Evolutionary conservation across 441 rosid genomes (phyloP).

Genomic region (Euphorbia schlechtendalii): DNA sequence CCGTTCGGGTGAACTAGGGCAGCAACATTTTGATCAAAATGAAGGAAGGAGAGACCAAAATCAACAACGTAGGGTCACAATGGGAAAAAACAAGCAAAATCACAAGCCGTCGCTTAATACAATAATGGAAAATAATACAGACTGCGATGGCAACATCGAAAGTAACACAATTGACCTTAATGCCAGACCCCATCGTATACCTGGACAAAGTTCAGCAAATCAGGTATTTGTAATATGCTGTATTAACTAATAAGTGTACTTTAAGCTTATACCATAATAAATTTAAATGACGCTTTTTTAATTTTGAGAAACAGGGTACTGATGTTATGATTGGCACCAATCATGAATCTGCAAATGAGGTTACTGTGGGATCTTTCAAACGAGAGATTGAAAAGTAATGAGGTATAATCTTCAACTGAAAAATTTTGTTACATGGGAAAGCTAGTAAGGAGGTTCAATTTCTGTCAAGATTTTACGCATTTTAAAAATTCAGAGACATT

Average conservation of each 20-base stretch:
- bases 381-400: conserved; percentile 55
- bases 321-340: conserved; percentile 39
- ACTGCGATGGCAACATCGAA: conserved; percentile 40
- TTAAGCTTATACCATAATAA: background rate
- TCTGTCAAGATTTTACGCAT: background rate
- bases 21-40: conserved; percentile 27
- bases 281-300: background rate
- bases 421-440: background rate
- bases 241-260: no score
- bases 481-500: background rate
- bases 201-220: conserved; percentile 42
- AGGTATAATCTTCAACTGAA: conserved; percentile 23
- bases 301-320: conserved; percentile 40
- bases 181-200: conserved; percentile 50
- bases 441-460: background rate
- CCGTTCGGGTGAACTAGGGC: conserved; percentile 35
- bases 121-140: conserved; percentile 30
- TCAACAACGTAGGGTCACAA: conserved; percentile 24
- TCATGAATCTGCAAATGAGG: conserved; percentile 41
- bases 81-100: conserved; percentile 46
- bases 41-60: conserved; percentile 38
- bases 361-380: conserved; percentile 55
- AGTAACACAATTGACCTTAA: conserved; percentile 61
- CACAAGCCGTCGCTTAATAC: conserved; percentile 31
- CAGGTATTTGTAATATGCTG: conserved; percentile 49